phyloP scores from a whole-genome alignment of 2,329 filamentous ascomycete genomes.

The Raffaelea deltoideospora region DNA sequence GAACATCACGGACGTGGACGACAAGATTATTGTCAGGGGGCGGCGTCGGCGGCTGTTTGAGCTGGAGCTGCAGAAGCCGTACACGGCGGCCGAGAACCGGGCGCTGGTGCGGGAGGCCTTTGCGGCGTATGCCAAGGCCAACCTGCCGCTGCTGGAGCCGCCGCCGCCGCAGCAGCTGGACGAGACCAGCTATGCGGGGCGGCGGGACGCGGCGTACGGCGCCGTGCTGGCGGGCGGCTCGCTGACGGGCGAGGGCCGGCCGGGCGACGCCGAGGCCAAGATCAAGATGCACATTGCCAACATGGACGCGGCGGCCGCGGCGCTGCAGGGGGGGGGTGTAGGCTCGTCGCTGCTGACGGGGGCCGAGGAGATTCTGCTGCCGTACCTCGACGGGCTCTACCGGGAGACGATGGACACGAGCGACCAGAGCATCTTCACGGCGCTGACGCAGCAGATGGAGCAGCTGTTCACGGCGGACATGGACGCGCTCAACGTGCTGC shows the following conservation, averaged over 20 bases:
- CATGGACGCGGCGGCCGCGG: conserved; percentile 11
- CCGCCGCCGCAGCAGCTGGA: conserved; percentile 1
- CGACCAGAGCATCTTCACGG: conserved; percentile 52
- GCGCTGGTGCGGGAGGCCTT: conserved; percentile 10
- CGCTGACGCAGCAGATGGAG: conserved; percentile 50
- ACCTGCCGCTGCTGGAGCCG: conserved; percentile 10
- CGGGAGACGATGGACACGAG: conserved; percentile 40
- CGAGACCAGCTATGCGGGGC: conserved; percentile 8
- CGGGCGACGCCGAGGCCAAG: conserved; percentile 14
- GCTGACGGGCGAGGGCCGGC: conserved; percentile 9
- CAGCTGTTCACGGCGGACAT: conserved; percentile 55
- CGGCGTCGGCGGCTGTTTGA: conserved; percentile 13
- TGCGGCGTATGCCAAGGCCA: conserved; percentile 10
- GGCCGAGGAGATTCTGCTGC: conserved; percentile 48
- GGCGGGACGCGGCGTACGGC: conserved; percentile 10
- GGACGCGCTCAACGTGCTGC: conserved; percentile 47
- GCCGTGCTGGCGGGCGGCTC: conserved; percentile 10
- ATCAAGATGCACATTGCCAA: conserved; percentile 13
- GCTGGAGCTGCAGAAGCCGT: conserved; percentile 10
- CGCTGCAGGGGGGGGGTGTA: conserved; percentile 23
- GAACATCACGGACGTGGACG: conserved; percentile 62
- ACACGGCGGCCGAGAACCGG: conserved; percentile 7
- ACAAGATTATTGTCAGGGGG: conserved; percentile 28
- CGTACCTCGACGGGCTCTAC: conserved; percentile 46
- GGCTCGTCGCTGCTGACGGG: no score